Evolutionary conservation across 345 rosid species (phyloP).

Genomic region (Hypericum perforatum): DNA sequence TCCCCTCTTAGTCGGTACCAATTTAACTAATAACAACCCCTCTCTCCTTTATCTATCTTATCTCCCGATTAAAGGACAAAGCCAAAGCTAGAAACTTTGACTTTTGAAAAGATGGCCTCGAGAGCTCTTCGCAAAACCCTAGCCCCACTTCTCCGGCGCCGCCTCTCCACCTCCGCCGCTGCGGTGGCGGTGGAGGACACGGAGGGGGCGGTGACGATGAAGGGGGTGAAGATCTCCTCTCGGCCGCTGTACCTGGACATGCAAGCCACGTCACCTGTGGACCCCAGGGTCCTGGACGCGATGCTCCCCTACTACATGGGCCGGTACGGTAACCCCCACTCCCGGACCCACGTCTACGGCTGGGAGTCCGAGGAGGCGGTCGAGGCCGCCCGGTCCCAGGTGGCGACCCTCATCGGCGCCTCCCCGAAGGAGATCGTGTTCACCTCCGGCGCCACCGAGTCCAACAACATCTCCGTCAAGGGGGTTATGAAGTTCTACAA

Average conservation of each 20-base stretch:
- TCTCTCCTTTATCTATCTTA: no score
- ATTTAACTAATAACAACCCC: no score
- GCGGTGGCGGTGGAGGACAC: conserved; percentile 26
- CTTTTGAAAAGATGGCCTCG: conserved; percentile 36
- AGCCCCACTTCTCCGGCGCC: conserved; percentile 11
- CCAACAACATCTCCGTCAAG: conserved; percentile 73
- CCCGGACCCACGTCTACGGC: conserved; percentile 89
- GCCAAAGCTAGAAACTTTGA: no score
- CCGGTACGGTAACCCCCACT: conserved; percentile 86
- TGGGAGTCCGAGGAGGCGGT: conserved; percentile 95
- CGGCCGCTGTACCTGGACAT: conserved; percentile 71
- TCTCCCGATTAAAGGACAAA: no score
- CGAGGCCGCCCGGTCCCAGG: conserved; percentile 66
- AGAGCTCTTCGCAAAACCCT: conserved; percentile 41
- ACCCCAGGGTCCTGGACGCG: conserved; percentile 79
- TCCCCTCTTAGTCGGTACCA: no score
- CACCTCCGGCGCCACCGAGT: conserved; percentile 94
- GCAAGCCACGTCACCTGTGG: conserved; percentile 86
- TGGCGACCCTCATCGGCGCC: conserved; percentile 67
- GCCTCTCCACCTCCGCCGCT: conserved; percentile 28
- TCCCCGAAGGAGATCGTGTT: conserved; percentile 84
- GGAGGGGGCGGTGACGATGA: conserved; percentile 35
- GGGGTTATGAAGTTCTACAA: conserved; percentile 91
- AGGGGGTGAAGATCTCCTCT: conserved; percentile 60
- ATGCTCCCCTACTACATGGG: conserved; percentile 66